These are phyloP conservation scores for Plantago coronopus DNA, from an alignment of 305 asterid species.

Conservation along the genomic window DNA sequence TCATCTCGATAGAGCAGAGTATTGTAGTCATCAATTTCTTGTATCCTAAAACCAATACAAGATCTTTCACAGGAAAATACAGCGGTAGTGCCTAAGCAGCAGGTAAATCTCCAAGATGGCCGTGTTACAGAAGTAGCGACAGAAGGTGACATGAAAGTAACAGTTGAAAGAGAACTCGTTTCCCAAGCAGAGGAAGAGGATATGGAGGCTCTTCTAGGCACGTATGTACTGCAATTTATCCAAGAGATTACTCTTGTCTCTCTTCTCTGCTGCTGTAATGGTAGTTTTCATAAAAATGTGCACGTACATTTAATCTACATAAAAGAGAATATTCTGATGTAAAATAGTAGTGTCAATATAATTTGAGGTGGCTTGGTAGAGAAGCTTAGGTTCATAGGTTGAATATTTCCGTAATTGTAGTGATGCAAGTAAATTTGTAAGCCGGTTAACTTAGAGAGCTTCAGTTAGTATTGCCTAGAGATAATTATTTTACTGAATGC, in stretches of 20 bases:
- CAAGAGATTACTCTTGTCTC: not conserved
- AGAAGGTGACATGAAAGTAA: conserved; percentile 78
- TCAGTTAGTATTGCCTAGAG: too few relatives aligned
- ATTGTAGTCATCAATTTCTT: too few relatives aligned
- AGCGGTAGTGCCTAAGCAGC: conserved; percentile 56
- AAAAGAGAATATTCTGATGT: too few relatives aligned
- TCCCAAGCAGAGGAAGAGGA: conserved; percentile 99
- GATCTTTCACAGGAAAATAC: conserved; percentile 65
- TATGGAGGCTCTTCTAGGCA: conserved; percentile 99
- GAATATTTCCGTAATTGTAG: not conserved
- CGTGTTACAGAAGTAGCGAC: conserved; percentile 39
- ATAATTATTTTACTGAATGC: too few relatives aligned
- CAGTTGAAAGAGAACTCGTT: conserved; percentile 97
- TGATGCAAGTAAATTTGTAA: not conserved
- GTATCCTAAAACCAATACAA: too few relatives aligned
- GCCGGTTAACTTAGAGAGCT: conserved; percentile 1
- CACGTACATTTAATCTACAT: too few relatives aligned
- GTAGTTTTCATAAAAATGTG: not conserved
- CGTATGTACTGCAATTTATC: conserved; percentile 55
- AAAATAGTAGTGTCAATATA: too few relatives aligned
- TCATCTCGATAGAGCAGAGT: too few relatives aligned
- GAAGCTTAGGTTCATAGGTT: not conserved
- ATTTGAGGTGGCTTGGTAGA: not conserved
- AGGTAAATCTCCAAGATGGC: conserved; percentile 56
- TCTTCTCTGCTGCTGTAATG: conserved; percentile 12